Conservation (phyloP, 371 early-diverging fungal species). For the Rhizomucor miehei region DNA sequence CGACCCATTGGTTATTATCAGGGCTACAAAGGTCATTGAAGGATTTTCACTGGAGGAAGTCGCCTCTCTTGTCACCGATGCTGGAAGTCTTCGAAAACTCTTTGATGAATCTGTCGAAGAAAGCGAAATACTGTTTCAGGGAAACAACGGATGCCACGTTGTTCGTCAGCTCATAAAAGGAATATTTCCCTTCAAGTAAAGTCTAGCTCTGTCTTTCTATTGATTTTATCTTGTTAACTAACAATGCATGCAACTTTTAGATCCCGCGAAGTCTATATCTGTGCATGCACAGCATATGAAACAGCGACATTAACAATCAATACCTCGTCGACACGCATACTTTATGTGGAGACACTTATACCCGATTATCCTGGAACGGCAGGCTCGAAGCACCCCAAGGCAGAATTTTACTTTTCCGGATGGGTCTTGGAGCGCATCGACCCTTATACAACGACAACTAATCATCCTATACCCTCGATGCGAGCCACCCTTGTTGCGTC, state of each 20-base stretch:
- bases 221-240: neutral
- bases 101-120: constrained; percentile 49
- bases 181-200: constrained; percentile 56
- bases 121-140: constrained; percentile 29
- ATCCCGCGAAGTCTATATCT: constrained; percentile 32
- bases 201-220: neutral
- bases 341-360: constrained; percentile 39
- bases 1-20: constrained; percentile 51
- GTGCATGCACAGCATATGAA: constrained; percentile 36
- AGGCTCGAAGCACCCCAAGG: constrained; percentile 34
- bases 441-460: constrained; percentile 53
- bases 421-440: constrained; percentile 61
- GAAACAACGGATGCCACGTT: constrained; percentile 40
- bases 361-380: constrained; percentile 24
- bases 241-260: constrained; percentile 11
- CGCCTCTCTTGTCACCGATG: constrained; percentile 47
- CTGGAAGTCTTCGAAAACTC: constrained; percentile 30
- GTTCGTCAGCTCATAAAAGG: constrained; percentile 47
- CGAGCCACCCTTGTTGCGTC: constrained; percentile 51
- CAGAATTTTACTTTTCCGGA: constrained; percentile 46
- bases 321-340: constrained; percentile 18
- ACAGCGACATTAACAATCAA: constrained; percentile 17
- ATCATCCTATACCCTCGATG: constrained; percentile 59
- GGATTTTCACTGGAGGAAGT: constrained; percentile 57
- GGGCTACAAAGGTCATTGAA: constrained; percentile 57